A percentile compares a stretch with the other conserved stretches of the same genome.
Evolutionary conservation across 345 rosid genomes (phyloP).

Genomic region (Eucalyptus pauciflora): DNA sequence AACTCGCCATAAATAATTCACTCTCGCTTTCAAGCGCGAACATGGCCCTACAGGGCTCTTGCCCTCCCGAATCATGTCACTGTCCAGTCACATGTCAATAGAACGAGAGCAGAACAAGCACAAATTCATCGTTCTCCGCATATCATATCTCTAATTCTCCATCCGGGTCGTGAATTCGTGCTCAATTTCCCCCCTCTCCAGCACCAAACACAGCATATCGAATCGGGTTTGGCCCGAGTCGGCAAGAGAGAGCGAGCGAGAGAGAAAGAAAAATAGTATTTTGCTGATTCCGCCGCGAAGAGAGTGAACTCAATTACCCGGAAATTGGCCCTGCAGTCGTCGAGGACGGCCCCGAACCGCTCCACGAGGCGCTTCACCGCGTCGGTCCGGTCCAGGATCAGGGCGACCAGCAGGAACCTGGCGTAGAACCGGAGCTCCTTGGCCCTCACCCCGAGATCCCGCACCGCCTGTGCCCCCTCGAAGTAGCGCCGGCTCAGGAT

Average conservation of each 20-base stretch:
- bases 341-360: slow-evolving; percentile 42
- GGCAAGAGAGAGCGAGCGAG: not conserved
- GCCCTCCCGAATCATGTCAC: not conserved
- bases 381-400: slow-evolving; percentile 61
- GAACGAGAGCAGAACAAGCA: not conserved
- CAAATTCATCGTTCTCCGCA: not conserved
- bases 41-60: not conserved
- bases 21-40: not conserved
- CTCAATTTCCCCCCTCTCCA: not conserved
- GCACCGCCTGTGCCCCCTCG: slow-evolving; percentile 39
- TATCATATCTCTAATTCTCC: not conserved
- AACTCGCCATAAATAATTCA: not conserved
- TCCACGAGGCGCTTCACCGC: slow-evolving; percentile 43
- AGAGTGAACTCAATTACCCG: slow-evolving; percentile 27
- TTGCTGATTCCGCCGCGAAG: not conserved
- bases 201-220: not conserved
- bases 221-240: not conserved
- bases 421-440: slow-evolving; percentile 92
- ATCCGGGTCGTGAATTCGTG: not conserved
- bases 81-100: not conserved
- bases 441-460: slow-evolving; percentile 59
- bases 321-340: slow-evolving; percentile 60
- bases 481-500: slow-evolving; percentile 73
- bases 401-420: slow-evolving; percentile 67
- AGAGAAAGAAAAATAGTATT: not conserved